Conservation (phyloP, 2,329 filamentous ascomycete species). For the Aspergillus phoenicis region DNA sequence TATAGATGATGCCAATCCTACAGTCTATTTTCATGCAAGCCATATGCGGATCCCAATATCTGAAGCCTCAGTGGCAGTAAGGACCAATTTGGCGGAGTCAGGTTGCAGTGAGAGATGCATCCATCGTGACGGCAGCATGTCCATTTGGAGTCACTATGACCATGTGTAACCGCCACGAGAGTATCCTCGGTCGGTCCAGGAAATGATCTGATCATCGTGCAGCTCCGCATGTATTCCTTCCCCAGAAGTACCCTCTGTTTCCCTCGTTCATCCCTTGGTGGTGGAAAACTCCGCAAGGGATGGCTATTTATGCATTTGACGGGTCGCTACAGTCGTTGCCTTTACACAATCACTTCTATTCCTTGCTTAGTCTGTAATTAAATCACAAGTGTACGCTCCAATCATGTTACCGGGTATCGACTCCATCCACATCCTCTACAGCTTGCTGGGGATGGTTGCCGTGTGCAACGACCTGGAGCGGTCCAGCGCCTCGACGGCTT, state of each 20-base stretch:
- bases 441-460: conserved; percentile 54
- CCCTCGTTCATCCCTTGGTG: conserved; percentile 1
- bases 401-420: conserved; percentile 8
- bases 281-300: conserved; percentile 3
- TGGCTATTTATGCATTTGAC: neutral
- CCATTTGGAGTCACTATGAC: neutral
- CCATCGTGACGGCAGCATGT: neutral
- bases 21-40: neutral
- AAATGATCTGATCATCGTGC: conserved; percentile 1
- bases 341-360: conserved; percentile 3
- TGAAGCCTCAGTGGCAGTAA: neutral
- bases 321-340: neutral
- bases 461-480: conserved; percentile 61
- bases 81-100: neutral
- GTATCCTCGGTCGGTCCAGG: neutral
- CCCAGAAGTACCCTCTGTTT: neutral
- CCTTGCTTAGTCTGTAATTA: conserved; percentile 9
- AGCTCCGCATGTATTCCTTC: neutral
- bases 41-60: neutral
- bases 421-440: conserved; percentile 41
- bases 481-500: conserved; percentile 68
- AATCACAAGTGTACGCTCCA: conserved; percentile 13
- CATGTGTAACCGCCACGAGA: neutral
- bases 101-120: neutral
- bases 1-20: neutral